Evolutionary conservation across 2,329 filamentous ascomycete genomes (phyloP).

Genomic region (Dothideomycetidae sp.): DNA sequence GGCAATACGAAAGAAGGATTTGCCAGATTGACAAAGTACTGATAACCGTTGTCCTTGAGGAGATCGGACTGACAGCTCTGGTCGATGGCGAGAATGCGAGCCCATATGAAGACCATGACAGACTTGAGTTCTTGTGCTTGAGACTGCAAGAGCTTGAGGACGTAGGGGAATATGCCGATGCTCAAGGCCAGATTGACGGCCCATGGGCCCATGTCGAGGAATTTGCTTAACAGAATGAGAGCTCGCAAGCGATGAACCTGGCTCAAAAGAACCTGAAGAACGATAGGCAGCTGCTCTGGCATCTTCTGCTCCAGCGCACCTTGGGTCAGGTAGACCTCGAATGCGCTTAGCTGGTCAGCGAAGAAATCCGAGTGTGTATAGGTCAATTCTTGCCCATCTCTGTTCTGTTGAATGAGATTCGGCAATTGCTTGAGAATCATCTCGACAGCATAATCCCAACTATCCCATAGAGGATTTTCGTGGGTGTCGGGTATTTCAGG

Average conservation of each 20-base stretch:
- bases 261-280: conserved; percentile 87
- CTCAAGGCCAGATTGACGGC: conserved; percentile 95
- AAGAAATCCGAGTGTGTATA: conserved; percentile 95
- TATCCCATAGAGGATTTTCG: conserved; percentile 88
- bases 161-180: conserved; percentile 97
- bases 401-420: conserved; percentile 61
- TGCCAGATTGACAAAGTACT: conserved; percentile 88
- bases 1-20: conserved; percentile 60
- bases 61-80: conserved; percentile 85
- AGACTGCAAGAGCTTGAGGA: conserved; percentile 91
- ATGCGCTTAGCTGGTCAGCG: conserved; percentile 89
- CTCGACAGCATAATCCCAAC: conserved; percentile 94
- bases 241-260: conserved; percentile 88
- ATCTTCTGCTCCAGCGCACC: conserved; percentile 73
- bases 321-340: conserved; percentile 83
- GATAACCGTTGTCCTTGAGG: conserved; percentile 91
- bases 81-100: conserved; percentile 86
- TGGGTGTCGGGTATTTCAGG: conserved; percentile 89
- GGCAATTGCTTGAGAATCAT: conserved; percentile 85
- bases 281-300: conserved; percentile 89
- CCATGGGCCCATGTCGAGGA: conserved; percentile 92
- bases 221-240: conserved; percentile 80
- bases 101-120: conserved; percentile 99
- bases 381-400: conserved; percentile 66
- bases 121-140: conserved; percentile 89